A percentile compares a stretch with the other conserved stretches of the same genome.
Conservation (phyloP, 2,329 filamentous ascomycete genomes). For the Cladobotryum protrusum region DNA sequence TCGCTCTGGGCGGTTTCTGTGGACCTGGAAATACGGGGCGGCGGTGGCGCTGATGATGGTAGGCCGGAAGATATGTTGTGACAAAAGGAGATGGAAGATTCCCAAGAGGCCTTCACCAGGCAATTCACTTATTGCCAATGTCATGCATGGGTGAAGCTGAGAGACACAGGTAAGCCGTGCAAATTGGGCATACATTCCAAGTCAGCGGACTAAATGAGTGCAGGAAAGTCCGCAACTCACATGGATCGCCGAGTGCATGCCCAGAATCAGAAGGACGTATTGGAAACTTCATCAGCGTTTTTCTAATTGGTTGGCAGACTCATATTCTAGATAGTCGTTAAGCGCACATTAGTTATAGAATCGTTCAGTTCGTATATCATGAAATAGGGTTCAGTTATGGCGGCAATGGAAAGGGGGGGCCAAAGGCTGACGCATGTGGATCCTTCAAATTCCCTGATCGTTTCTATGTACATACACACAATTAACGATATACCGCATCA, state of each 20-base stretch:
- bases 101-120: slow-evolving; percentile 87
- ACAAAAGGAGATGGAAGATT: slow-evolving; percentile 98
- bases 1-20: slow-evolving; percentile 65
- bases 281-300: slow-evolving; percentile 96
- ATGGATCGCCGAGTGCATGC: slow-evolving; percentile 99
- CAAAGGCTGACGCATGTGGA: slow-evolving; percentile 12
- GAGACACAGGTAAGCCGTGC: slow-evolving; percentile 74
- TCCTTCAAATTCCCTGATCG: slow-evolving; percentile 21
- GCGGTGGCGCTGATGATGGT: slow-evolving; percentile 69
- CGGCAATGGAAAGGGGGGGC: slow-evolving; percentile 26
- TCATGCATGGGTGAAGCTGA: slow-evolving; percentile 97
- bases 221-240: slow-evolving; percentile 99
- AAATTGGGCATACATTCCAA: background rate
- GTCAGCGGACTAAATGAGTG: slow-evolving; percentile 23
- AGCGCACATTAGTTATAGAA: slow-evolving; percentile 40
- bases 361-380: slow-evolving; percentile 30
- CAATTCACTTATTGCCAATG: slow-evolving; percentile 93
- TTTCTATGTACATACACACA: slow-evolving; percentile 46
- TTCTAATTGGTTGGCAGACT: slow-evolving; percentile 51
- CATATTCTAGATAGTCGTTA: slow-evolving; percentile 19
- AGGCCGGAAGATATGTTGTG: slow-evolving; percentile 98
- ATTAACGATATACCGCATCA: slow-evolving; percentile 36
- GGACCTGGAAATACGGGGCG: slow-evolving; percentile 80
- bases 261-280: slow-evolving; percentile 99
- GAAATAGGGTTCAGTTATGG: slow-evolving; percentile 25